These are phyloP conservation scores for Viola pubescens DNA, from an alignment of 441 rosid genomes.

Conservation along the genomic window DNA sequence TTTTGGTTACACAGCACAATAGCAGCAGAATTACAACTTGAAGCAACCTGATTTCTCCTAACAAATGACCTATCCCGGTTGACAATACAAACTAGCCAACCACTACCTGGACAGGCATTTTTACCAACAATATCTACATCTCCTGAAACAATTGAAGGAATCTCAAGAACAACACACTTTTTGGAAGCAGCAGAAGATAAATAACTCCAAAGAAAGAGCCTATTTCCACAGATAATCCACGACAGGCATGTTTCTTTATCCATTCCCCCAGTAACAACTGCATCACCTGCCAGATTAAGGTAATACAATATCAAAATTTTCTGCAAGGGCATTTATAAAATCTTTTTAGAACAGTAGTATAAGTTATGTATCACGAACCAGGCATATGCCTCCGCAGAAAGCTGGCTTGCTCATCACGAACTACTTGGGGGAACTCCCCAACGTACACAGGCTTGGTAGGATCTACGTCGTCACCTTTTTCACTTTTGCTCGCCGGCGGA, in stretches of 20 bases:
- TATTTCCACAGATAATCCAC: slow-evolving; percentile 68
- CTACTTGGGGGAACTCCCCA: slow-evolving; percentile 76
- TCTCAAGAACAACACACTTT: slow-evolving; percentile 50
- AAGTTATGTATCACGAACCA: slow-evolving; percentile 36
- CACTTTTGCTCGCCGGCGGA: slow-evolving; percentile 39
- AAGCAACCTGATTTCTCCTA: slow-evolving; percentile 29
- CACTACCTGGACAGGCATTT: slow-evolving; percentile 26
- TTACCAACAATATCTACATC: slow-evolving; percentile 18
- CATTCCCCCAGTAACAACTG: slow-evolving; percentile 65
- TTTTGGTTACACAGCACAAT: slow-evolving; percentile 56
- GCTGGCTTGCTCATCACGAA: slow-evolving; percentile 64
- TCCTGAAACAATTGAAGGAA: slow-evolving; percentile 42
- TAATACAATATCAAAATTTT: slow-evolving; percentile 1
- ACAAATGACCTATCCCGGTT: slow-evolving; percentile 39
- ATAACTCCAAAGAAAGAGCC: slow-evolving; percentile 69
- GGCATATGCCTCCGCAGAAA: slow-evolving; percentile 39
- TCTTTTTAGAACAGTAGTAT: neutral
- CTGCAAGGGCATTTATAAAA: too few relatives aligned
- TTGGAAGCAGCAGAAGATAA: slow-evolving; percentile 44
- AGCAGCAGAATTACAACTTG: slow-evolving; percentile 38
- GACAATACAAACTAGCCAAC: slow-evolving; percentile 55
- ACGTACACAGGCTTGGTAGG: slow-evolving; percentile 79
- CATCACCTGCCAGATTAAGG: slow-evolving; percentile 37
- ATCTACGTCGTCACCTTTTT: slow-evolving; percentile 43
- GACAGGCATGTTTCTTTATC: slow-evolving; percentile 64